Base-by-base conservation (phyloP, 495 filamentous ascomycete species). In the Pseudevernia furfuracea region DNA sequence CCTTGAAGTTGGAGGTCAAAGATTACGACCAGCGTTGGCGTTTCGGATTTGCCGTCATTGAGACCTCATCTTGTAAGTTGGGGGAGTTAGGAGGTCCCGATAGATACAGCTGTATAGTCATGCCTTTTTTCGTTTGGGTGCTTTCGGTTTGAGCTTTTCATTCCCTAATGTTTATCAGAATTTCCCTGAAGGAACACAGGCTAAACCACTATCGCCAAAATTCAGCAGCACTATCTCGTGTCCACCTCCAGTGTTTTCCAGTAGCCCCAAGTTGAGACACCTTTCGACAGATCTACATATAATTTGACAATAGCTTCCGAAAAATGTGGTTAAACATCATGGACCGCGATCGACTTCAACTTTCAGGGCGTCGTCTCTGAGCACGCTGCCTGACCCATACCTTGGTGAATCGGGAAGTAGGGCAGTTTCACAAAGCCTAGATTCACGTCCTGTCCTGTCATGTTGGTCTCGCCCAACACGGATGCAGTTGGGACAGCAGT, bases 21-120 rank as follows among this genome's bases (percentile, higher is more conserved):
- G 52, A 41, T 28, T 48, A 64, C 43, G 56, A 59, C 46, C 44
- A 64, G 56, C 62, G 62, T 64, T 28, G 61, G 61, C 52, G 14
- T 32, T 39, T 46, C 19, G 17, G 23, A 19, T 41, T 30, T 49
- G 46, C 32, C 25, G 28, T 15, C 14, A 19, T 14, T 17, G 37
- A 23, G 14, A 36, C 15, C 25, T 55, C 38, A n/a, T 44, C n/a
- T 61, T 21, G 7, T 32, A n/a, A 49, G 0, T 46, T 25, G 32
- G 44, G 12, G 8, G 12, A 10, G 0, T 25, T 21, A 10, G 46
- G 3, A 3, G 25, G 46, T 23, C 8, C n/a, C 44, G 9, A 41
- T 4, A 23, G 44, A 48, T n/a, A 48, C 21, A 48, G 44, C n/a
- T 25, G 44, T 48, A 25, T 25, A 48, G 6, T 19, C n/a, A 5